Conservation (phyloP, 768 basidiomycete species). For the Lactarius quietus region DNA sequence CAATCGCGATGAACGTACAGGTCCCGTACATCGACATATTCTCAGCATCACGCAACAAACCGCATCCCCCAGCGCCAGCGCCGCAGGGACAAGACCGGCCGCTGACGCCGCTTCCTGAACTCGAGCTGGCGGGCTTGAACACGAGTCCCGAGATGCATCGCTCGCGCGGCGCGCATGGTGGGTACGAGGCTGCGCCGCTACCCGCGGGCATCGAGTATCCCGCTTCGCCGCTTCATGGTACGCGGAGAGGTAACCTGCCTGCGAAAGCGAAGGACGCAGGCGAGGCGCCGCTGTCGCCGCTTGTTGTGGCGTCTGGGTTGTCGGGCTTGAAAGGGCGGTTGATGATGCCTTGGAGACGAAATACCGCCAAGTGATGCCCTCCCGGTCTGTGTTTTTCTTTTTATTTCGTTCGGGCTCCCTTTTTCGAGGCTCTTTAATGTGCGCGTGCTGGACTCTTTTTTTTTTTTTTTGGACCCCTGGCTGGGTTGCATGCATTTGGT, state of each 20-base stretch:
- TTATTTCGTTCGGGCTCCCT: no score
- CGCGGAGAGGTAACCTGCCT: not conserved
- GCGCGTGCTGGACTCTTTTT: slow-evolving; percentile 11
- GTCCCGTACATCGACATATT: not conserved
- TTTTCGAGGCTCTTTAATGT: not conserved
- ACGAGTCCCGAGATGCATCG: not conserved
- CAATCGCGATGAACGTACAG: slow-evolving; percentile 8
- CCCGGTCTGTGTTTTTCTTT: not conserved
- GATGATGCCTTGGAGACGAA: slow-evolving; percentile 16
- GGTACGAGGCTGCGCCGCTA: slow-evolving; percentile 23
- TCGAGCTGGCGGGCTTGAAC: not conserved
- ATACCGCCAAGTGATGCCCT: slow-evolving; percentile 15
- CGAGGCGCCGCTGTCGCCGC: slow-evolving; percentile 1
- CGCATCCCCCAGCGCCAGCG: not conserved
- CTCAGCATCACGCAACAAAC: slow-evolving; percentile 5
- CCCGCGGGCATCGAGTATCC: slow-evolving; percentile 22
- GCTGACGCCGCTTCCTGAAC: slow-evolving; percentile 13
- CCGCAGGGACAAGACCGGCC: not conserved
- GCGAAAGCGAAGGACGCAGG: not conserved
- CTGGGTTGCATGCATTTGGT: not conserved
- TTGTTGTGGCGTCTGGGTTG: slow-evolving; percentile 6
- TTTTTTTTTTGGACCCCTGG: not conserved
- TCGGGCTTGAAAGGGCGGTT: slow-evolving; percentile 8
- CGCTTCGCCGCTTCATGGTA: slow-evolving; percentile 13
- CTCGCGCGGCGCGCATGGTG: no score